Evolutionary conservation across 2,329 filamentous ascomycete species (phyloP).

Genomic region (Phyllosticta capitalensis): DNA sequence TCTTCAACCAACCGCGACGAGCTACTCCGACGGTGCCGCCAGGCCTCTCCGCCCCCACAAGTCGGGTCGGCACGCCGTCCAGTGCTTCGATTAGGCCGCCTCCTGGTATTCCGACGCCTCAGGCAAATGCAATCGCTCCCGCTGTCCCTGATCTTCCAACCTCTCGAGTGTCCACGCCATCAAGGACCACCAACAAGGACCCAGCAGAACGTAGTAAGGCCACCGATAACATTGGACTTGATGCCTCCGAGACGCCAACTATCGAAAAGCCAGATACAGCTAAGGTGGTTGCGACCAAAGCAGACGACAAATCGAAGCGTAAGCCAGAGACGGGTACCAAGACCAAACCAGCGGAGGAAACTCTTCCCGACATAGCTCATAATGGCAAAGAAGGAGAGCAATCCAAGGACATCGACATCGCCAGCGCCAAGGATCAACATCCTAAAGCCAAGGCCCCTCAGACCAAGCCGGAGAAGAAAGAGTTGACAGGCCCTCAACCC

Average conservation of each 20-base stretch:
- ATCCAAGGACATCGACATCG: neutral
- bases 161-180: constrained; percentile 6
- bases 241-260: constrained; percentile 8
- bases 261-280: constrained; percentile 8
- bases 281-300: constrained; percentile 6
- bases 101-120: constrained; percentile 4
- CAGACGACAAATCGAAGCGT: neutral
- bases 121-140: constrained; percentile 4
- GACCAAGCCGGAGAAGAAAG: neutral
- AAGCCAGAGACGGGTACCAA: neutral
- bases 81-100: constrained; percentile 7
- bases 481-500: neutral
- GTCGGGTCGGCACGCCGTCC: constrained; percentile 5
- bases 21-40: constrained; percentile 38
- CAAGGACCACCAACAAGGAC: constrained; percentile 5
- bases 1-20: constrained; percentile 29
- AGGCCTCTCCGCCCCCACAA: constrained; percentile 30
- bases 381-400: neutral
- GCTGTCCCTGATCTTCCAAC: constrained; percentile 8
- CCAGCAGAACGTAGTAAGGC: constrained; percentile 8
- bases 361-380: neutral
- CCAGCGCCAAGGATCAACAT: neutral
- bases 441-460: neutral
- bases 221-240: constrained; percentile 6
- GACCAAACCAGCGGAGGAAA: neutral